A percentile compares a stretch with the other conserved stretches of the same genome.
These are phyloP conservation scores for Mimosa pudica DNA, from an alignment of 306 rosid species.

Conservation along the genomic window DNA sequence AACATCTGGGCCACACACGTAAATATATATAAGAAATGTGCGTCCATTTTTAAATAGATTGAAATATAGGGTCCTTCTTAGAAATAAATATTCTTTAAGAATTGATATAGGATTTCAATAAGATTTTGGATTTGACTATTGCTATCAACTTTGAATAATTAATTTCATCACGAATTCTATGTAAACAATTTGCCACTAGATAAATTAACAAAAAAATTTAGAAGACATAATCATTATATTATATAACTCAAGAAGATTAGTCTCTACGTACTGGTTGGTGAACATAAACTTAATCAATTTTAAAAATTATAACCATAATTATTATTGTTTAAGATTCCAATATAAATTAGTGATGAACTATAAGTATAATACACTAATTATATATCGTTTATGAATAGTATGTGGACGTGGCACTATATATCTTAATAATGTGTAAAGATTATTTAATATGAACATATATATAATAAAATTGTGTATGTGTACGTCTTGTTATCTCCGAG, in stretches of 20 bases:
- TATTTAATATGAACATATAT: neutral
- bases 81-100: neutral
- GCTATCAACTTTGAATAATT: neutral
- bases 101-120: neutral
- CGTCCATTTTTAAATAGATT: neutral
- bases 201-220: no score
- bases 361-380: neutral
- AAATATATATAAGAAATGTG: neutral
- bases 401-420: neutral
- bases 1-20: neutral
- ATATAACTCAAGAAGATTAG: no score
- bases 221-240: neutral
- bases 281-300: no score
- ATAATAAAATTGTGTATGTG: constrained; percentile 18
- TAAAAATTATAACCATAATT: no score
- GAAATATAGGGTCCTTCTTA: no score
- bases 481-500: constrained; percentile 51
- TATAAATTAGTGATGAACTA: no score
- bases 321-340: neutral
- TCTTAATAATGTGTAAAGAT: neutral
- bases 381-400: neutral
- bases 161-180: neutral
- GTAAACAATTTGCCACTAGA: neutral
- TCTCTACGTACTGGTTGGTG: no score
- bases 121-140: neutral